Evolutionary conservation across 495 filamentous ascomycete genomes (phyloP).

Genomic region (Aspergillus sclerotioniger): DNA sequence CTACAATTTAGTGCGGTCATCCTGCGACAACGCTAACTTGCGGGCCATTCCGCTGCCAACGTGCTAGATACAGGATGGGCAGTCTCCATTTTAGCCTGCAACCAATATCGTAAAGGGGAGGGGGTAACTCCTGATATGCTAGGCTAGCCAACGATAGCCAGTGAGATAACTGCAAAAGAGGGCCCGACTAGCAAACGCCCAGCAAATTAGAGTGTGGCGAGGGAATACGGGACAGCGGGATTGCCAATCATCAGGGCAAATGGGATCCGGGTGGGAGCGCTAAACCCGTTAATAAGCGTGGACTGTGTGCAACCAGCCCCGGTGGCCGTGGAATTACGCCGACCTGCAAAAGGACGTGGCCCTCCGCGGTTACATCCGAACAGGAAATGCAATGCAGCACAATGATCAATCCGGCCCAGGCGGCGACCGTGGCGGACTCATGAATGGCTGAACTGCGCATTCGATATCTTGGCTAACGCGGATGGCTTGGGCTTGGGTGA

Average conservation of each 20-base stretch:
- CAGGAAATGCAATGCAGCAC: not conserved
- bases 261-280: not conserved
- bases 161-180: not conserved
- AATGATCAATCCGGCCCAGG: not conserved
- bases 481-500: constrained; percentile 1
- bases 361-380: not conserved
- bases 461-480: not conserved
- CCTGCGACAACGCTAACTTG: not conserved
- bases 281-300: not conserved
- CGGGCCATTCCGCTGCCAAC: not conserved
- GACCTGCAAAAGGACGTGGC: not conserved
- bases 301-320: not conserved
- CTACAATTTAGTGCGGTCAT: not conserved
- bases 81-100: not conserved
- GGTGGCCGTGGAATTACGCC: not conserved
- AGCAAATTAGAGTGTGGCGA: not conserved
- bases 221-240: not conserved
- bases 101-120: not conserved
- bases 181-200: not conserved
- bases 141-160: not conserved
- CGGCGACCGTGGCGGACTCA: not conserved
- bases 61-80: not conserved
- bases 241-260: not conserved
- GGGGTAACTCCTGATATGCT: not conserved
- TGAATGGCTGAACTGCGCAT: not conserved